Conservation (phyloP, 495 filamentous ascomycete species). For the Hyaloscypha bicolor region DNA sequence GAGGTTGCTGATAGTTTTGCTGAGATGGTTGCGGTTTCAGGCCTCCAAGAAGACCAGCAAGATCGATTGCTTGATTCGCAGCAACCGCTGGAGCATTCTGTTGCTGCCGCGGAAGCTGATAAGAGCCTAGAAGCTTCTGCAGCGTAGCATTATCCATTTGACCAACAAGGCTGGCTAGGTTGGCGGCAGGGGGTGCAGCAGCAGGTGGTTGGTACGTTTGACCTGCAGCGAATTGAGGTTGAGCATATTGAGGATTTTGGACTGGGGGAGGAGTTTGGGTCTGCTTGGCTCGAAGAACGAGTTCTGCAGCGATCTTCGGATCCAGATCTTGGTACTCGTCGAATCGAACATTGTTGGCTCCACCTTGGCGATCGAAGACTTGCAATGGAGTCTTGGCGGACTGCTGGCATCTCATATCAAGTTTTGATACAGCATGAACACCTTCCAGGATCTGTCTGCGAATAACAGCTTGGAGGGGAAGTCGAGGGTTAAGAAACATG, state of each 20-base stretch:
- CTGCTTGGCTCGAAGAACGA: constrained; percentile 78
- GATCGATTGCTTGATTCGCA: constrained; percentile 50
- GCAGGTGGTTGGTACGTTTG: constrained; percentile 33
- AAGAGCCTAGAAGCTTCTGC: constrained; percentile 69
- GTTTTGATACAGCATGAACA: constrained; percentile 79
- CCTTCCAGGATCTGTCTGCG: constrained; percentile 87
- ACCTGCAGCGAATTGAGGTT: constrained; percentile 33
- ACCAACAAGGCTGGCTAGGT: constrained; percentile 59
- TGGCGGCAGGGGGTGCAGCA: constrained; percentile 42
- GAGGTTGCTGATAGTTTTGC: constrained; percentile 28
- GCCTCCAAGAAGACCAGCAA: constrained; percentile 60
- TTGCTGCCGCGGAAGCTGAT: constrained; percentile 52
- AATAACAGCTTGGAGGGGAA: constrained; percentile 74
- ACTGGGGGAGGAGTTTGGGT: constrained; percentile 22
- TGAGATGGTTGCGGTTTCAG: constrained; percentile 40
- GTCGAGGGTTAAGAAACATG: constrained; percentile 75
- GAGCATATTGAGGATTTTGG: constrained; percentile 33
- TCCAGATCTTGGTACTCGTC: constrained; percentile 85
- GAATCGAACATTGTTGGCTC: constrained; percentile 70
- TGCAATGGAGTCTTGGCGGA: constrained; percentile 75
- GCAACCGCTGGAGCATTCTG: constrained; percentile 43
- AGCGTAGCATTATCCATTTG: constrained; percentile 72
- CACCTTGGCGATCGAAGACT: constrained; percentile 79
- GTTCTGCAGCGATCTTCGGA: constrained; percentile 71
- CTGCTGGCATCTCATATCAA: constrained; percentile 67